phyloP scores from a whole-genome alignment of 306 rosid species.

The Medicago arabica region DNA sequence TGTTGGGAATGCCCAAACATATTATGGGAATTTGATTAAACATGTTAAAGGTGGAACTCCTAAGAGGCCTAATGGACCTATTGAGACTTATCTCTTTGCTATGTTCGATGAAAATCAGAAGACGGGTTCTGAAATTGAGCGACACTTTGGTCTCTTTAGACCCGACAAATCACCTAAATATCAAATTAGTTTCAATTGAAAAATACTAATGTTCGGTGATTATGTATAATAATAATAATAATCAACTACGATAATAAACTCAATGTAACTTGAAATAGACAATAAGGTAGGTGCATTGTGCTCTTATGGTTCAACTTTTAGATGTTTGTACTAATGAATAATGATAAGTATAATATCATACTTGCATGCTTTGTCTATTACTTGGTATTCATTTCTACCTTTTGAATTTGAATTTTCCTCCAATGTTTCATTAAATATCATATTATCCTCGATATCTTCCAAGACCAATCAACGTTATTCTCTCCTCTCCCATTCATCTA shows the following conservation, averaged over 20 bases:
- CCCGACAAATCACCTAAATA: slow-evolving; percentile 58
- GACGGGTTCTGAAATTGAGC: slow-evolving; percentile 30
- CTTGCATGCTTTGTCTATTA: background rate
- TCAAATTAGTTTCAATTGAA: slow-evolving; percentile 44
- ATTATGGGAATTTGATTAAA: slow-evolving; percentile 56
- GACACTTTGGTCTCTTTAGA: slow-evolving; percentile 55
- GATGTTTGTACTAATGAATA: background rate
- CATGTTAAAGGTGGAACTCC: slow-evolving; percentile 66
- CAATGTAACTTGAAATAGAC: slow-evolving; percentile 6
- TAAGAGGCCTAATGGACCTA: slow-evolving; percentile 50
- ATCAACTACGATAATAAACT: background rate
- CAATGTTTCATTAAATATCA: too few relatives aligned
- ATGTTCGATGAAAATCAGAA: slow-evolving; percentile 63
- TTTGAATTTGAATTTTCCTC: too few relatives aligned
- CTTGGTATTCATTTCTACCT: too few relatives aligned
- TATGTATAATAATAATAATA: background rate
- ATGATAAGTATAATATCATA: background rate
- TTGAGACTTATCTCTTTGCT: slow-evolving; percentile 58
- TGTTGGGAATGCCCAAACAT: slow-evolving; percentile 54
- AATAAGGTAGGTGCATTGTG: background rate
- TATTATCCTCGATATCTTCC: too few relatives aligned
- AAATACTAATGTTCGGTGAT: background rate
- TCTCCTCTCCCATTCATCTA: too few relatives aligned
- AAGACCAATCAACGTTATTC: too few relatives aligned
- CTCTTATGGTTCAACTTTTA: background rate